These are phyloP conservation scores for Fusarium irregulare DNA, from an alignment of 2,329 filamentous ascomycete species.

Conservation along the genomic window DNA sequence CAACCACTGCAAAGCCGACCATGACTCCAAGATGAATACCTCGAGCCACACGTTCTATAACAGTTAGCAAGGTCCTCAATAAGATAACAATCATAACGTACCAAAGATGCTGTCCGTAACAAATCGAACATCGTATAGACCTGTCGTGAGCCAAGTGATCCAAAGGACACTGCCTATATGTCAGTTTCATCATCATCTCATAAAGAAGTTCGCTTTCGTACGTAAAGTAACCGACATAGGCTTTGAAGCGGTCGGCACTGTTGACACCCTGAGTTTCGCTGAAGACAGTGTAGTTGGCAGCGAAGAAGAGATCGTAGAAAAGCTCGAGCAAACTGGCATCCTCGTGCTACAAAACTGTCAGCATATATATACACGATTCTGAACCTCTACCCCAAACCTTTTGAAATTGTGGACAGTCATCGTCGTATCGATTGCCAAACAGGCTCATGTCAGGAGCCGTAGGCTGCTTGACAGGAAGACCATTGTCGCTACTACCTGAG, in stretches of 20 bases:
- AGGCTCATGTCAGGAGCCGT: conserved; percentile 36
- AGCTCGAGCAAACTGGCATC: conserved; percentile 53
- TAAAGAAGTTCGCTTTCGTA: conserved; percentile 8
- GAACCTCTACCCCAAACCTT: conserved; percentile 31
- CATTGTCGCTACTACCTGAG: conserved; percentile 13
- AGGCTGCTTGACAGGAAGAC: neutral
- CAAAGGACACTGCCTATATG: conserved; percentile 64
- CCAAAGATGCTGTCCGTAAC: conserved; percentile 71
- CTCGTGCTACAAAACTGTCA: conserved; percentile 44
- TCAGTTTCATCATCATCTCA: fast-evolving
- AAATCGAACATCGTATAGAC: conserved; percentile 74
- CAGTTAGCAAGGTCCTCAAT: neutral
- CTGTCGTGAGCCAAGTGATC: conserved; percentile 75
- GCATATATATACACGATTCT: too few relatives aligned
- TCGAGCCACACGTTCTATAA: conserved; percentile 63
- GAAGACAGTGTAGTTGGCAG: conserved; percentile 74
- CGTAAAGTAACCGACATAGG: conserved; percentile 54
- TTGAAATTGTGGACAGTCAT: conserved; percentile 42
- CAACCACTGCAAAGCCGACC: conserved; percentile 72
- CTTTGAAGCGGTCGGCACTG: conserved; percentile 48
- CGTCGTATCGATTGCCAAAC: conserved; percentile 43
- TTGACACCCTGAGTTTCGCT: conserved; percentile 49
- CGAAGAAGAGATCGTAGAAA: conserved; percentile 56
- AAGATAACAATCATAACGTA: conserved; percentile 15
- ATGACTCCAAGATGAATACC: conserved; percentile 71